Base-by-base conservation (phyloP, 1,139 yeast species). In the Entelexis paramagnoliae region DNA sequence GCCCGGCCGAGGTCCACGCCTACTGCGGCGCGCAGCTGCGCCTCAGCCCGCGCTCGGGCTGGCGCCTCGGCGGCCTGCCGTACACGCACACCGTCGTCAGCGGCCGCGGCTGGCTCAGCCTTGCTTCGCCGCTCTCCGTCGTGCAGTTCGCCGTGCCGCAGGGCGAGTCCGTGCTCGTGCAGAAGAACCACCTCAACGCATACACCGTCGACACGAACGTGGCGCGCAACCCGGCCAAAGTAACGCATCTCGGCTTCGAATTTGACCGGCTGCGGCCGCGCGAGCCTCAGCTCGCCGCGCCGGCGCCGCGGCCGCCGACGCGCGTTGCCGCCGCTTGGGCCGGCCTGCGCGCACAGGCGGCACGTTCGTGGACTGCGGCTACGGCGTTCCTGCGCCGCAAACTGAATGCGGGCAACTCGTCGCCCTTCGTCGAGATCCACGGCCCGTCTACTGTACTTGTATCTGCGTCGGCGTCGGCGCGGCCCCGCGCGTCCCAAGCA, bases 71-170 rank as follows among this genome's bases (percentile, higher is more conserved):
- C 5, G 50, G 54, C 16, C 56, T 59, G 19, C 65, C 67, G 1
- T 58, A 61, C 47, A 52, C 60, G n/a, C 67, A 65, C 53, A 59
- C 67, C 0, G 51, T 63, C 17, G 55, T 68, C 14, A 56, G 68
- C 5, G 73, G 73, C 29, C 61, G 73, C 17, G 73, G 73, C 10
- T 57, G 61, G 17, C 59, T 67, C 14, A 72, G 70, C 14, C 53
- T 70, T 43, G 58, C 66, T 8, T 52, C 63, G 8, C 54, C 60
- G 20, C 68, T 71, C 9, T 64, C 66, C 40, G 56, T 69, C 13
- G 68, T 62, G 51, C 64, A 65, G 54, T 52, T 69, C 24, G 51
- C 59, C 7, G 59, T 70, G 40, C 61, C 57, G 19, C 61, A 58
- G 13, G 66, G 64, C 34, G 73, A 70, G 53, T 56, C 62, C 20